Conservation (phyloP, 176 grass and related monocot genomes). For the Musa troglodytarum region DNA sequence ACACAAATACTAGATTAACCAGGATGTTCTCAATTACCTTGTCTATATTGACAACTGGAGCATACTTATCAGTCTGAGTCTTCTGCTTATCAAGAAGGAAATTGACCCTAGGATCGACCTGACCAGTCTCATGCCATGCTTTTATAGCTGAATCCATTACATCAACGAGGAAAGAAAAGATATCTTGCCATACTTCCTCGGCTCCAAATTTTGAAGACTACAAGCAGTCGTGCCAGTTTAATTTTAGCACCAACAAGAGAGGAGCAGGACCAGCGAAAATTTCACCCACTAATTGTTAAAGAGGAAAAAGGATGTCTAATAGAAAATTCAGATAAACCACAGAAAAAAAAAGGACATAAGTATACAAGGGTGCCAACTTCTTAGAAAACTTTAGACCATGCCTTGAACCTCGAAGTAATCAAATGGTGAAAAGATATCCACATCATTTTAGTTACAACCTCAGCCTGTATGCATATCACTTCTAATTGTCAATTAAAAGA, state of each 20-base stretch:
- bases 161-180: constrained; percentile 57
- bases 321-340: neutral
- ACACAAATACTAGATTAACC: constrained; percentile 2
- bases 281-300: neutral
- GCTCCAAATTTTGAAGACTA: constrained; percentile 57
- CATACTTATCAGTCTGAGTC: constrained; percentile 55
- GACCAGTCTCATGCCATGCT: constrained; percentile 76
- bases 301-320: neutral
- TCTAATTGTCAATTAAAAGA: too few relatives aligned
- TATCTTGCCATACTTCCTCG: constrained; percentile 29
- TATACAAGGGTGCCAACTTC: too few relatives aligned
- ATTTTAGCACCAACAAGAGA: constrained; percentile 9
- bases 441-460: too few relatives aligned
- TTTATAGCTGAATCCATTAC: constrained; percentile 74
- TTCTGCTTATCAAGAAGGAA: constrained; percentile 85
- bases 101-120: constrained; percentile 54
- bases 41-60: constrained; percentile 73
- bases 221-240: constrained; percentile 15
- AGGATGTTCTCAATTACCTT: constrained; percentile 38
- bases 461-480: too few relatives aligned
- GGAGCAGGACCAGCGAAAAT: neutral
- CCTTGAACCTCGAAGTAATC: too few relatives aligned
- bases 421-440: too few relatives aligned
- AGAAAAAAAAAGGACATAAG: neutral
- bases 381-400: too few relatives aligned